Evolutionary conservation across 768 basidiomycete species (phyloP).

Genomic region (Mycena vitilis): DNA sequence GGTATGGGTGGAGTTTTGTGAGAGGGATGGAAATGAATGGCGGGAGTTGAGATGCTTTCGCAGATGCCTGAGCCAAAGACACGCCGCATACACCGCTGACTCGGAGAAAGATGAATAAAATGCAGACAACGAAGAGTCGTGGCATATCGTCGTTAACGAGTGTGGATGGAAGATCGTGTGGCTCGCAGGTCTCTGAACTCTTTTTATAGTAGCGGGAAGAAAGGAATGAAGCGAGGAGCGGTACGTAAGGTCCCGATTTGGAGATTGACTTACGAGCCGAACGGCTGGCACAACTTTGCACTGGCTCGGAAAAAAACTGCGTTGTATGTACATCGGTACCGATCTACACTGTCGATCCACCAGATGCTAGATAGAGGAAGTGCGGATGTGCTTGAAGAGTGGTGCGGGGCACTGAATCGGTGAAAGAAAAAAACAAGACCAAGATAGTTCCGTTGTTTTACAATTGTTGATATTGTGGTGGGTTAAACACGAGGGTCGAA

Average conservation of each 20-base stretch:
- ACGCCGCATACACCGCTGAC: slow-evolving; percentile 5
- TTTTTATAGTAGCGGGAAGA: not conserved
- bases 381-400: no score
- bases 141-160: not conserved
- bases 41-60: not conserved
- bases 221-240: not conserved
- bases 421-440: no score
- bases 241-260: slow-evolving; percentile 3
- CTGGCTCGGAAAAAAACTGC: not conserved
- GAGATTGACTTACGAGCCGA: not conserved
- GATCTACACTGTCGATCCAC: no score
- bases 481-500: no score
- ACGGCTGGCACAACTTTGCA: not conserved
- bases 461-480: no score
- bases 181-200: no score
- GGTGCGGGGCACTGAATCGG: no score
- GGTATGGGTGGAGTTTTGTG: slow-evolving; percentile 15
- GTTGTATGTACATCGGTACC: not conserved
- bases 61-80: not conserved
- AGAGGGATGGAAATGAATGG: slow-evolving; percentile 40
- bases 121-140: not conserved
- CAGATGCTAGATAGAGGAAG: no score
- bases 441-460: no score
- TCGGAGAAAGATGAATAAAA: slow-evolving; percentile 16
- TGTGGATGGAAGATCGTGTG: not conserved